Percentiles rank a stretch among this genome's conserved stretches.
These are phyloP conservation scores for Notholithocarpus densiflorus DNA, from an alignment of 306 rosid genomes.

Conservation along the genomic window DNA sequence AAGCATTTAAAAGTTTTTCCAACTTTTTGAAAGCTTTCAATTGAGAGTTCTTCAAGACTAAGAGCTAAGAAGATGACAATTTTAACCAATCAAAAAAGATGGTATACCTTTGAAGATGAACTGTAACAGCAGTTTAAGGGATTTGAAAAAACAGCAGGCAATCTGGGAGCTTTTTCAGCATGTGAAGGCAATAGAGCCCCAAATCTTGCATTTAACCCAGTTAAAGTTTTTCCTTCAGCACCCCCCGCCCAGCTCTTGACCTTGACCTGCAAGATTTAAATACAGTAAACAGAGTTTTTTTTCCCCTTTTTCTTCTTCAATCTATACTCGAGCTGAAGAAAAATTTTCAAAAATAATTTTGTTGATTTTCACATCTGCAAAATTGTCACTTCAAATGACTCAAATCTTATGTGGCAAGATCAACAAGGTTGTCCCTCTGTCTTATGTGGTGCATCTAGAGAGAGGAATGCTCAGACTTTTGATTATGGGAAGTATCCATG, in stretches of 20 bases:
- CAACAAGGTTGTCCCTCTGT: neutral
- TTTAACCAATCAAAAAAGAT: slow-evolving; percentile 4
- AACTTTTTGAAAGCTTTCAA: neutral
- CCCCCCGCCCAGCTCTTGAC: slow-evolving; percentile 65
- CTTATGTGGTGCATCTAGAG: neutral
- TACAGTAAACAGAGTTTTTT: neutral
- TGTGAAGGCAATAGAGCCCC: slow-evolving; percentile 59
- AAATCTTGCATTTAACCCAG: slow-evolving; percentile 64
- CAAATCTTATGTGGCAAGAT: neutral
- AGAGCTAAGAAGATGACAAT: neutral
- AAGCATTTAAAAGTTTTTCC: neutral
- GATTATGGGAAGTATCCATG: neutral
- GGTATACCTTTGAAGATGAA: slow-evolving; percentile 55
- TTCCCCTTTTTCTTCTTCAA: too few relatives aligned
- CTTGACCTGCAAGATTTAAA: slow-evolving; percentile 50
- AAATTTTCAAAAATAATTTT: neutral
- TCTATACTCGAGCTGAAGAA: neutral
- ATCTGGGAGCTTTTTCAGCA: slow-evolving; percentile 25
- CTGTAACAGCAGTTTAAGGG: slow-evolving; percentile 66
- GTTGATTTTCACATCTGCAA: neutral
- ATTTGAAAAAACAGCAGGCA: slow-evolving; percentile 45
- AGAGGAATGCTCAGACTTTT: neutral
- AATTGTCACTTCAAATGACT: neutral
- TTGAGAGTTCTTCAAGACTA: neutral
- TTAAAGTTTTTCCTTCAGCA: slow-evolving; percentile 29